Conservation (phyloP, 1,139 yeast genomes). For the Geotrichum aggregatum region DNA sequence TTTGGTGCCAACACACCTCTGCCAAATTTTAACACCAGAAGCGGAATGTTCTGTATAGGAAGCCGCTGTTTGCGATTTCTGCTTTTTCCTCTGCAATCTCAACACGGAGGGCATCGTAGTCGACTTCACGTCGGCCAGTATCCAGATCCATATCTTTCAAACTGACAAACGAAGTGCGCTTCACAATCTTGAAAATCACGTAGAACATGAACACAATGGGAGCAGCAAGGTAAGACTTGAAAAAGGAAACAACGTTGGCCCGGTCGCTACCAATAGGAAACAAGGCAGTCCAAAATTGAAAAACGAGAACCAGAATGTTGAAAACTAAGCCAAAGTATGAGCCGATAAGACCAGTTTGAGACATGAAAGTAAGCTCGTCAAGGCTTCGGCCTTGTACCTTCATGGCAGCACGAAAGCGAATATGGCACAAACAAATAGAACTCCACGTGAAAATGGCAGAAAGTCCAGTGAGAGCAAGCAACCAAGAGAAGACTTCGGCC, state of each 20-base stretch:
- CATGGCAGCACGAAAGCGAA: conserved; percentile 76
- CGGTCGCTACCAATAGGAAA: conserved; percentile 54
- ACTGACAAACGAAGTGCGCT: conserved; percentile 44
- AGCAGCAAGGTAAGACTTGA: conserved; percentile 52
- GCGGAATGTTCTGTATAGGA: conserved; percentile 40
- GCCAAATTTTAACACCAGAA: conserved; percentile 48
- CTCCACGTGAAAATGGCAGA: conserved; percentile 84
- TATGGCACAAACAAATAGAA: conserved; percentile 68
- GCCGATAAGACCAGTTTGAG: conserved; percentile 69
- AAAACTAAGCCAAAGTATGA: conserved; percentile 61
- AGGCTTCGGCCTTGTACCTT: conserved; percentile 57
- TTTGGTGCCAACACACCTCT: too few relatives aligned
- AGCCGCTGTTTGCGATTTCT: conserved; percentile 36
- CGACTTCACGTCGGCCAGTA: conserved; percentile 53
- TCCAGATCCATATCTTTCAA: conserved; percentile 54
- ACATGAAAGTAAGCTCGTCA: conserved; percentile 62
- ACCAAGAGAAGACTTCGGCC: conserved; percentile 70
- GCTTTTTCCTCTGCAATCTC: conserved; percentile 51
- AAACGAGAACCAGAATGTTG: conserved; percentile 61
- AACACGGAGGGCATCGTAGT: conserved; percentile 48
- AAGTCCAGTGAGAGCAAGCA: conserved; percentile 76
- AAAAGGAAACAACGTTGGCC: conserved; percentile 47
- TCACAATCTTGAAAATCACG: conserved; percentile 49
- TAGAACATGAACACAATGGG: conserved; percentile 50
- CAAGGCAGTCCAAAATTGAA: conserved; percentile 79